These are phyloP conservation scores for Exophiala lecanii-corni DNA, from an alignment of 2,329 filamentous ascomycete species.

Conservation along the genomic window DNA sequence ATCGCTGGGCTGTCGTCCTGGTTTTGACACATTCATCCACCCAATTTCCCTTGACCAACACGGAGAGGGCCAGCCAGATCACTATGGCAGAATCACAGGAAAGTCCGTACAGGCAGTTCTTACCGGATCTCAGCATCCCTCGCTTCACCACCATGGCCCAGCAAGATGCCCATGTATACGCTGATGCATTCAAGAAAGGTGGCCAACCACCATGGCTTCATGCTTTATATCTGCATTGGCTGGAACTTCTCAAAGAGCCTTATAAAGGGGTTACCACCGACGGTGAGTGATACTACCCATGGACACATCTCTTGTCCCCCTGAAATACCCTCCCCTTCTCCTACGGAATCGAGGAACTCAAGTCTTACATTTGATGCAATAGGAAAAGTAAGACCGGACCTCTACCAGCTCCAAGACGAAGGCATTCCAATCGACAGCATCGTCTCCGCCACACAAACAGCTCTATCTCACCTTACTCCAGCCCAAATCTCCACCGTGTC, in stretches of 20 bases:
- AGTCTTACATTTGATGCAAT: constrained; percentile 10
- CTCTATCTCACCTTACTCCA: constrained; percentile 46
- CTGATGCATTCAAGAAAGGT: constrained; percentile 54
- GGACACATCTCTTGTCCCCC: too few relatives aligned
- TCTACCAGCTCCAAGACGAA: constrained; percentile 61
- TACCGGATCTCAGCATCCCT: constrained; percentile 58
- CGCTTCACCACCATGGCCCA: constrained; percentile 61
- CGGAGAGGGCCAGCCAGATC: too few relatives aligned
- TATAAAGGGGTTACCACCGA: constrained; percentile 67
- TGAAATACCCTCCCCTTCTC: too few relatives aligned
- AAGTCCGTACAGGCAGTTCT: constrained; percentile 51
- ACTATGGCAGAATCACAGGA: constrained; percentile 13
- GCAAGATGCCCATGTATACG: constrained; percentile 61
- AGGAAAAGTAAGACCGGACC: constrained; percentile 42
- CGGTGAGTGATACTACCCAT: too few relatives aligned
- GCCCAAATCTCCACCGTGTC: constrained; percentile 47
- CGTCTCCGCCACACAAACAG: constrained; percentile 45
- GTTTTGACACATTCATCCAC: too few relatives aligned
- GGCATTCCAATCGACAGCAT: constrained; percentile 56
- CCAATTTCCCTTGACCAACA: too few relatives aligned
- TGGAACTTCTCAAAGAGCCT: constrained; percentile 56
- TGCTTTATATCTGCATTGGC: constrained; percentile 57
- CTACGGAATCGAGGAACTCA: constrained; percentile 11
- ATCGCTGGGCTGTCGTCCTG: too few relatives aligned
- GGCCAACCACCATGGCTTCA: constrained; percentile 64